Percentiles rank a stretch among this genome's conserved stretches.
These are phyloP conservation scores for Striga asiatica DNA, from an alignment of 257 asterid genomes.

Conservation along the genomic window DNA sequence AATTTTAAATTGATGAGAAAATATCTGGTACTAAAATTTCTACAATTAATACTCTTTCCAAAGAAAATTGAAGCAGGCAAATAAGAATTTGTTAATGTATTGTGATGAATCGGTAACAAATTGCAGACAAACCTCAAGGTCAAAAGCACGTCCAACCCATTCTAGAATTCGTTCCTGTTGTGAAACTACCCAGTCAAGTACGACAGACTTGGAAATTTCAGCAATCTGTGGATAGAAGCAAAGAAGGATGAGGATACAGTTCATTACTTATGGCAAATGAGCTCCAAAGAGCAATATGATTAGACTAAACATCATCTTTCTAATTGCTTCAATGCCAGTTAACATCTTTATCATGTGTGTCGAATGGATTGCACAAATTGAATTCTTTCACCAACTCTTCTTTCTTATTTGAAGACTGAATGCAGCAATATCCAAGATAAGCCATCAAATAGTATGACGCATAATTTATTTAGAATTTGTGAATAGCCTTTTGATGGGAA, in stretches of 20 bases:
- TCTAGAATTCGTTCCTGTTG: constrained; percentile 80
- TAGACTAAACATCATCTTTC: not conserved
- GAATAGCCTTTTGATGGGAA: not conserved
- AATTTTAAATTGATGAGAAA: not conserved
- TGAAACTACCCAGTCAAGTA: constrained; percentile 94
- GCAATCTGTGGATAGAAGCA: constrained; percentile 45
- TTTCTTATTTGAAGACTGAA: constrained; percentile 9
- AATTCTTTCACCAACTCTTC: constrained; percentile 1
- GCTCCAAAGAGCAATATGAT: not conserved
- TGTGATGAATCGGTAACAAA: constrained; percentile 5
- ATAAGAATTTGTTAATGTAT: too few relatives aligned
- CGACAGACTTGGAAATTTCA: constrained; percentile 63
- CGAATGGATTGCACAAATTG: not conserved
- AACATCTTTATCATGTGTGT: constrained; percentile 5
- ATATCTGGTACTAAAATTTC: not conserved
- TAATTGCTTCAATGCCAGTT: constrained; percentile 5
- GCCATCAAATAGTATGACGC: not conserved
- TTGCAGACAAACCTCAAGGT: constrained; percentile 64
- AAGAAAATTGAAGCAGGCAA: constrained; percentile 1
- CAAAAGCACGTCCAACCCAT: constrained; percentile 95
- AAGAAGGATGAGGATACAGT: constrained; percentile 21
- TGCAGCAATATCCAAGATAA: constrained; percentile 9
- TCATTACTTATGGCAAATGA: constrained; percentile 2
- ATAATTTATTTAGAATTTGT: not conserved
- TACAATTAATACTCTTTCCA: not conserved